These are phyloP conservation scores for Chaetoscypha palmicola DNA, from an alignment of 2,329 filamentous ascomycete species.

Conservation along the genomic window DNA sequence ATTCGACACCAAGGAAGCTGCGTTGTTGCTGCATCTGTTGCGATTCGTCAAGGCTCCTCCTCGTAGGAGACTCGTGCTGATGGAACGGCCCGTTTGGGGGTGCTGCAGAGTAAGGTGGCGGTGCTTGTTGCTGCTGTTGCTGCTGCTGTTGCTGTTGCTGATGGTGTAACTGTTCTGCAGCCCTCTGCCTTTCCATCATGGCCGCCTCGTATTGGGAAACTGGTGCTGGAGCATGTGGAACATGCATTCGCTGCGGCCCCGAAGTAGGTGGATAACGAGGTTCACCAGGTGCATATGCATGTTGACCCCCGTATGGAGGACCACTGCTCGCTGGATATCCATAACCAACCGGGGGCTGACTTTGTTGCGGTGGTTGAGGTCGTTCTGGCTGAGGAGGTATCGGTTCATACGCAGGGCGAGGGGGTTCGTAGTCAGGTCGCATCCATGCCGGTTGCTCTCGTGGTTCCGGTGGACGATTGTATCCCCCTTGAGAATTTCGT, in stretches of 20 bases:
- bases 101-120: conserved; percentile 32
- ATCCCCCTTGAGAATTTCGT: conserved; percentile 19
- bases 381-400: conserved; percentile 9
- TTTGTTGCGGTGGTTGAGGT: conserved; percentile 10
- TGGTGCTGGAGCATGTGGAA: conserved; percentile 27
- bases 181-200: conserved; percentile 26
- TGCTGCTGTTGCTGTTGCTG: conserved; percentile 34
- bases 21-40: conserved; percentile 51
- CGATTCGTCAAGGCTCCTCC: conserved; percentile 42
- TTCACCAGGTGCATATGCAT: conserved; percentile 25
- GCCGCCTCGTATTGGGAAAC: conserved; percentile 29
- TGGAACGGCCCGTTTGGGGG: conserved; percentile 35
- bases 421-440: conserved; percentile 23
- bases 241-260: conserved; percentile 28
- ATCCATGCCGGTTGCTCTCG: conserved; percentile 27
- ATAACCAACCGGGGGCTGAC: conserved; percentile 18
- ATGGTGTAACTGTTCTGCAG: conserved; percentile 32
- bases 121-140: conserved; percentile 33
- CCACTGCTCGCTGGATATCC: conserved; percentile 23
- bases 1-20: conserved; percentile 68
- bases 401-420: conserved; percentile 16
- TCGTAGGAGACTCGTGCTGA: conserved; percentile 40
- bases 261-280: conserved; percentile 31
- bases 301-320: conserved; percentile 22
- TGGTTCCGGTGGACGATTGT: conserved; percentile 24